Conservation (phyloP, 257 asterid genomes). For the Ligustrum vulgare region DNA sequence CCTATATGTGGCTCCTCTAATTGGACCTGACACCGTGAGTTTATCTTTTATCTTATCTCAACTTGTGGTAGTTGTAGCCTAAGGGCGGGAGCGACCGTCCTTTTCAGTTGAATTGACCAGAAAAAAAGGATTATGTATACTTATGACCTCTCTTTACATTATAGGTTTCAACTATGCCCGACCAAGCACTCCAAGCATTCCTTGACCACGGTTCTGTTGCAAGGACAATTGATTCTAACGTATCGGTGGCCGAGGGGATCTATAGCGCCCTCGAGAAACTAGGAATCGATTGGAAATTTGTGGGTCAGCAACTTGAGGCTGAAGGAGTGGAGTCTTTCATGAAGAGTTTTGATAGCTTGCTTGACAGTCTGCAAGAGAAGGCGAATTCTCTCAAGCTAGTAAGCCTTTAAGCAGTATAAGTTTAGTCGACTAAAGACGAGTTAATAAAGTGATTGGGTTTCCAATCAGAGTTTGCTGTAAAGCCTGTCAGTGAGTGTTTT, state of each 20-base stretch:
- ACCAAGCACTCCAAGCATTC: constrained; percentile 96
- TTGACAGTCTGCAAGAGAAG: constrained; percentile 94
- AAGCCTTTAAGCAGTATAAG: constrained; percentile 39
- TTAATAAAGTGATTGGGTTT: constrained; percentile 38
- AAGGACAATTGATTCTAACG: constrained; percentile 91
- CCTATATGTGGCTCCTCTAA: constrained; percentile 95
- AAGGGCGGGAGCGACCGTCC: background rate
- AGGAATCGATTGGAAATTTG: constrained; percentile 89
- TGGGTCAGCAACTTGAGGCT: constrained; percentile 82
- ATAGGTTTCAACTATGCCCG: constrained; percentile 99
- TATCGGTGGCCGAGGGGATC: constrained; percentile 86
- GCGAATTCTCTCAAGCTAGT: constrained; percentile 83
- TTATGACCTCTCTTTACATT: background rate
- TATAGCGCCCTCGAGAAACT: constrained; percentile 85
- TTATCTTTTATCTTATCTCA: constrained; percentile 29
- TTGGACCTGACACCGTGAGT: constrained; percentile 96
- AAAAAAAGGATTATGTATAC: background rate
- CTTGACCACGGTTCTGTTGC: constrained; percentile 84
- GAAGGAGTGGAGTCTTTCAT: constrained; percentile 98
- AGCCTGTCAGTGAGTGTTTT: constrained; percentile 33
- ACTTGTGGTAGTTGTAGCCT: constrained; percentile 22
- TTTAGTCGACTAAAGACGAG: constrained; percentile 21
- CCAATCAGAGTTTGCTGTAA: constrained; percentile 20
- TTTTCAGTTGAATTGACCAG: background rate
- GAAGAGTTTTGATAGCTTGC: constrained; percentile 96